phyloP scores from a whole-genome alignment of 2,329 filamentous ascomycete genomes.

The Neocucurbitaria cava region DNA sequence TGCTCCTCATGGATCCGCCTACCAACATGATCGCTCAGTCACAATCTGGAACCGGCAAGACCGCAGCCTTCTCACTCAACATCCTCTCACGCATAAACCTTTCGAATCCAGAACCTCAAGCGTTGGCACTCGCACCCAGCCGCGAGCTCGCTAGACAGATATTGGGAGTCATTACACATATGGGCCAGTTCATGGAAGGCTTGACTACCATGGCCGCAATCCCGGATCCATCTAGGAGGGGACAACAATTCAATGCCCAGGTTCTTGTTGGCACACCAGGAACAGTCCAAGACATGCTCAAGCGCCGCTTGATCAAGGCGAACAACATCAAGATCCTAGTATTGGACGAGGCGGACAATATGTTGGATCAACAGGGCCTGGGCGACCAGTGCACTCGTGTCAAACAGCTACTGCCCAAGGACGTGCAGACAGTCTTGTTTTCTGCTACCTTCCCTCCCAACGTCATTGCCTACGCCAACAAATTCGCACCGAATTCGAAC shows the following conservation, averaged over 20 bases:
- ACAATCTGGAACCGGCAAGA: slow-evolving; percentile 99
- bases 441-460: slow-evolving; percentile 91
- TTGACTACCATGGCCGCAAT: slow-evolving; percentile 83
- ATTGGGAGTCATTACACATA: slow-evolving; percentile 78
- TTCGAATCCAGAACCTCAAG: slow-evolving; percentile 74
- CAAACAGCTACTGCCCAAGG: slow-evolving; percentile 75
- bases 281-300: slow-evolving; percentile 87
- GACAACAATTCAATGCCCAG: slow-evolving; percentile 73
- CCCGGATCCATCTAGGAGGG: slow-evolving; percentile 75
- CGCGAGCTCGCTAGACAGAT: slow-evolving; percentile 96
- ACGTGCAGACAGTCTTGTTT: slow-evolving; percentile 89
- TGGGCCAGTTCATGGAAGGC: slow-evolving; percentile 82
- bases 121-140: slow-evolving; percentile 87
- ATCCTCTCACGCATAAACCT: slow-evolving; percentile 87
- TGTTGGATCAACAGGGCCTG: slow-evolving; percentile 94
- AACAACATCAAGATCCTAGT: slow-evolving; percentile 81
- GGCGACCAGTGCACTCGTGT: slow-evolving; percentile 94
- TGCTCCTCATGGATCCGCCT: slow-evolving; percentile 86
- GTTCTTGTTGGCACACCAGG: slow-evolving; percentile 94
- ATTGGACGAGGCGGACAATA: slow-evolving; percentile 97
- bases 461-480: slow-evolving; percentile 81
- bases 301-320: slow-evolving; percentile 75
- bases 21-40: slow-evolving; percentile 97
- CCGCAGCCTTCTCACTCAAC: slow-evolving; percentile 92
- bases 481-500: slow-evolving; percentile 86